Conservation (phyloP, 345 rosid genomes). For the Acer campestre region DNA sequence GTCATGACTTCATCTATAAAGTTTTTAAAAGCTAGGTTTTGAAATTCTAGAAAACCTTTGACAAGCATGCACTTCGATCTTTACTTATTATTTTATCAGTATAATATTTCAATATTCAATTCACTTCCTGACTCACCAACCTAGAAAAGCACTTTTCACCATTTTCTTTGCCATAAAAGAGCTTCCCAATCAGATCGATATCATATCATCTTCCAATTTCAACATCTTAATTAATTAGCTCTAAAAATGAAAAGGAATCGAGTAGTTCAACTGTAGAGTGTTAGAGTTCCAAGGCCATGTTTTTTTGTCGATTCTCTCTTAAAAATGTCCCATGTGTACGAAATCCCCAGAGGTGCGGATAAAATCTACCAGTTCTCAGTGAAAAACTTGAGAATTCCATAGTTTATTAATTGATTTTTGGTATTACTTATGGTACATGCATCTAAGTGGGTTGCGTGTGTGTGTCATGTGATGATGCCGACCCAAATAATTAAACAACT, state of each 20-base stretch:
- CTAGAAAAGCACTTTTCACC: background rate
- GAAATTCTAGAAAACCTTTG: background rate
- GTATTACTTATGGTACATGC: conserved; percentile 13
- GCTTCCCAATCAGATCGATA: background rate
- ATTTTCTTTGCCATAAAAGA: background rate
- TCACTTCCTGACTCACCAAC: background rate
- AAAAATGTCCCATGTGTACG: conserved; percentile 23
- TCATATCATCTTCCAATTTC: too few relatives aligned
- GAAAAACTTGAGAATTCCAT: background rate
- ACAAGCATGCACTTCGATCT: background rate
- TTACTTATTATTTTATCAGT: background rate
- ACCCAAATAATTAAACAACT: background rate
- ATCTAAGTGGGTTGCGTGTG: conserved; percentile 10
- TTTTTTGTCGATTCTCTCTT: background rate
- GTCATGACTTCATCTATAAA: background rate
- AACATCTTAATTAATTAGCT: too few relatives aligned
- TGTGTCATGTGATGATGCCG: background rate
- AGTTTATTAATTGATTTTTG: background rate
- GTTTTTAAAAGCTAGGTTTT: background rate
- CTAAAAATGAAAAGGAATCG: too few relatives aligned
- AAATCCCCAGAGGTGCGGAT: conserved; percentile 33
- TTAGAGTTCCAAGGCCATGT: background rate
- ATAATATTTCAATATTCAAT: background rate
- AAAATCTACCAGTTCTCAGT: conserved; percentile 16
- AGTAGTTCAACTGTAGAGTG: too few relatives aligned